Evolutionary conservation across 129 eudicot genomes (phyloP).

Genomic region (Calendula officinalis): DNA sequence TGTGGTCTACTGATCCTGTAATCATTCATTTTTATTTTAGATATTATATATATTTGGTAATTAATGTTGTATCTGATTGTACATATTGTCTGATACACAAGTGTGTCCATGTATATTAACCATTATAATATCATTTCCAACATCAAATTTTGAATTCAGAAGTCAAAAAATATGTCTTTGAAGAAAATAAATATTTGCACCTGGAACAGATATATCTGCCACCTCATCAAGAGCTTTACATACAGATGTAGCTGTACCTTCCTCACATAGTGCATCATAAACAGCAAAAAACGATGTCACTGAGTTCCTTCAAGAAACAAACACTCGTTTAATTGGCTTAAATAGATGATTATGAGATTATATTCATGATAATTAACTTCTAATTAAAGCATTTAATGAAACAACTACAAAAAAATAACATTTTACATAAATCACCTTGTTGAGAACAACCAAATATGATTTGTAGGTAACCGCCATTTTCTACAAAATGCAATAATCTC

Average conservation of each 20-base stretch:
- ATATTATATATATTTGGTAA: background rate
- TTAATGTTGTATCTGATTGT: background rate
- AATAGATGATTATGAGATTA: background rate
- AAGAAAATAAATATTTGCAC: constrained; percentile 34
- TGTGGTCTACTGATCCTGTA: constrained; percentile 69
- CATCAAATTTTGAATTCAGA: constrained; percentile 5
- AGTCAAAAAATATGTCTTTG: background rate
- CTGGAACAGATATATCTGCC: constrained; percentile 87
- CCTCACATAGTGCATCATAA: constrained; percentile 88
- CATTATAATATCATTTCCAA: constrained; percentile 12
- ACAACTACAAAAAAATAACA: background rate
- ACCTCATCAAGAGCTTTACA: constrained; percentile 93
- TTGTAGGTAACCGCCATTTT: constrained; percentile 95
- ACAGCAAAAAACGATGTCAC: constrained; percentile 88
- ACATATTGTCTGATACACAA: constrained; percentile 6
- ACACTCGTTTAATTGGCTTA: constrained; percentile 8
- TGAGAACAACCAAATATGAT: constrained; percentile 94
- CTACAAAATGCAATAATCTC: constrained; percentile 90
- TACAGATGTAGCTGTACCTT: constrained; percentile 94
- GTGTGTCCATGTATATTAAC: constrained; percentile 5
- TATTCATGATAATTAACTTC: constrained; percentile 2
- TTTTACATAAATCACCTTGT: constrained; percentile 56
- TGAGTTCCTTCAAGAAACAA: constrained; percentile 61
- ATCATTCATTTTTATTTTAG: constrained; percentile 5
- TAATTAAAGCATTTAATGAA: background rate